phyloP scores from a whole-genome alignment of 768 basidiomycete species.

The Termitomyces sp. region DNA sequence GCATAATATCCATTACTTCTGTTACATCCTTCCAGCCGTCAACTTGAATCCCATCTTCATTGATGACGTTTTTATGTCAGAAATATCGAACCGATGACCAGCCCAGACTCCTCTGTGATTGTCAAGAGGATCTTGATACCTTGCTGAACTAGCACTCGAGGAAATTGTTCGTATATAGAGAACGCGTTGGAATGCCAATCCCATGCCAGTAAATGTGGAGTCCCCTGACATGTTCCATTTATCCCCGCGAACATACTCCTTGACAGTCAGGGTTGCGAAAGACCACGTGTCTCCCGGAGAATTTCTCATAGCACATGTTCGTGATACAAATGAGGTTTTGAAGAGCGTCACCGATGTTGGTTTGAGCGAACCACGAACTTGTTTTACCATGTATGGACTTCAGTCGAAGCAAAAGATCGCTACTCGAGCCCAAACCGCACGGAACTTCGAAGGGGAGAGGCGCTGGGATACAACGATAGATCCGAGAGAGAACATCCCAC shows the following conservation, averaged over 20 bases:
- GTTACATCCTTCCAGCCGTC: slow-evolving; percentile 4
- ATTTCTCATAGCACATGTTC: no score
- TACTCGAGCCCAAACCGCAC: neutral
- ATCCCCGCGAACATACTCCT: neutral
- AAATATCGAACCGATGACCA: slow-evolving; percentile 3
- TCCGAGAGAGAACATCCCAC: neutral
- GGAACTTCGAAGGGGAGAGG: neutral
- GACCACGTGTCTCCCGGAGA: no score
- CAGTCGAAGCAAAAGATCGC: neutral
- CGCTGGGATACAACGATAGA: neutral
- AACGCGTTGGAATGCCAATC: neutral
- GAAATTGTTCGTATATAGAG: neutral
- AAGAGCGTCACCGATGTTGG: neutral
- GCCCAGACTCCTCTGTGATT: neutral
- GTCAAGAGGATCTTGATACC: neutral
- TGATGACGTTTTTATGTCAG: neutral
- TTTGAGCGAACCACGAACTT: neutral
- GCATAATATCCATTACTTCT: neutral
- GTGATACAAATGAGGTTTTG: neutral
- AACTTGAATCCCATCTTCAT: neutral
- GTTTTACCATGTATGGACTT: neutral
- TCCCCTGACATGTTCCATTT: neutral
- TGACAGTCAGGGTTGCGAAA: no score
- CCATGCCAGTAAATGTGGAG: neutral
- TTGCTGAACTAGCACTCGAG: no score